phyloP scores from a whole-genome alignment of 345 rosid species.

The Clarkia xantiana region DNA sequence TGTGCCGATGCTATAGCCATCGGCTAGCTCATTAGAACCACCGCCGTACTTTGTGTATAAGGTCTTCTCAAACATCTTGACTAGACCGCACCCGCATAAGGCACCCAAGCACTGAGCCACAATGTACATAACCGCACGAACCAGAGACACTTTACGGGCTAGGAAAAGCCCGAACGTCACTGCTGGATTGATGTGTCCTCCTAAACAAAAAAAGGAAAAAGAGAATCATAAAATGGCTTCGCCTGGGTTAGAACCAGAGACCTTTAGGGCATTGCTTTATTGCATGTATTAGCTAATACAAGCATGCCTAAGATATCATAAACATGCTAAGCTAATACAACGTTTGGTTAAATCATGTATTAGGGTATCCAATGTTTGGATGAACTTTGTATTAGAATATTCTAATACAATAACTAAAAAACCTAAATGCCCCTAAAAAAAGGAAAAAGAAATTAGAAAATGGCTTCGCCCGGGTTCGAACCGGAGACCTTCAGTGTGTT shows the following conservation, averaged over 20 bases:
- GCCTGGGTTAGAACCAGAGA: conserved; percentile 85
- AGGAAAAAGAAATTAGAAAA: no score
- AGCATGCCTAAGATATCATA: no score
- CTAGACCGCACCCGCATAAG: conserved; percentile 30
- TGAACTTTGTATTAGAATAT: no score
- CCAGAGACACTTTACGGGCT: conserved; percentile 33
- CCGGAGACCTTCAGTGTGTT: conserved; percentile 98
- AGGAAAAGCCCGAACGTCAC: conserved; percentile 30
- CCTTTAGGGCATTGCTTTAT: no score
- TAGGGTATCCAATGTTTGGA: no score
- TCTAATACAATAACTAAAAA: no score
- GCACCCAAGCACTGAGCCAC: conserved; percentile 37
- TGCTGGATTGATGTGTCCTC: conserved; percentile 31
- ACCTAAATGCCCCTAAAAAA: no score
- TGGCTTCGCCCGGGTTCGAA: conserved; percentile 93
- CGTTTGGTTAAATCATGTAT: no score
- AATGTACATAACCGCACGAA: conserved; percentile 25
- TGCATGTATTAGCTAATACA: no score
- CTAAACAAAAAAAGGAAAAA: conserved; percentile 5
- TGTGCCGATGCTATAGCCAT: conserved; percentile 27
- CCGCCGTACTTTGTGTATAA: conserved; percentile 21
- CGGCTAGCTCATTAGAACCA: conserved; percentile 20
- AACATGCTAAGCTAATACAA: no score
- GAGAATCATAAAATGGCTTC: conserved; percentile 35
- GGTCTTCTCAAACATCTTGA: conserved; percentile 25